Base-by-base conservation (phyloP, 2,329 filamentous ascomycete genomes). In the Calycina marina region DNA sequence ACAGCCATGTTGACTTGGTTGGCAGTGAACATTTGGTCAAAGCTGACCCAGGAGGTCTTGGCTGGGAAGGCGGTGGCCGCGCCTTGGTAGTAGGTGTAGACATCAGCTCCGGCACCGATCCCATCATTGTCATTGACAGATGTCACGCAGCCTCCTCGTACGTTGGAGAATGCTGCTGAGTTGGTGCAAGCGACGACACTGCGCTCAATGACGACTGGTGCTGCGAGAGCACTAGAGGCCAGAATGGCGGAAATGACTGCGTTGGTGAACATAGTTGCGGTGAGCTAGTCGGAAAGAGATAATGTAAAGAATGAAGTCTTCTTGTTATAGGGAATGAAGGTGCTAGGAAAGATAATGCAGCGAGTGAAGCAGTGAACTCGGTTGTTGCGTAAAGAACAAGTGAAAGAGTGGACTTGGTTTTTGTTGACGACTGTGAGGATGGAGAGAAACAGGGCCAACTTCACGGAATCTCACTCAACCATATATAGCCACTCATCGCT, bases 61-160 rank as follows among this genome's bases (percentile, higher is more conserved):
- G 40, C 14, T 3, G 48, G 48, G 30, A 44, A 51, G 8, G 42
- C 42, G 11, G 37, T 36, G 18, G 43, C 45, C 28, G 41, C 32
- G 11, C 47, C 48, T 15, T 44, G 43, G 39, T 56, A 56, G 42
- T 50, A 52, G 10, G 28, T 44, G 14, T 49, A 47, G 16, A 14
- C 40, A 30, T 54, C 51, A 12, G 35, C 22, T 8, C 43, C 45
- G 27, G 26, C 30, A 3, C 32, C 38, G 18, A 22, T 22, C 20
- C 20, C 20, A 22, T 22, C 20, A n/a, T 22, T 22, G n/a, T 8
- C 8, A n/a, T 22, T 22, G 20, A 22, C 20, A n/a, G 20, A 9
- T 22, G 20, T 9, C n/a, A n/a, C 20, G n/a, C 20, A 22, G 8
- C 20, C 20, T 2, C 20, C 20, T 22, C 20, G 20, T 8, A 2